Evolutionary conservation across 371 early-diverging fungal species (phyloP).

Genomic region (Smittium mucronatum): DNA sequence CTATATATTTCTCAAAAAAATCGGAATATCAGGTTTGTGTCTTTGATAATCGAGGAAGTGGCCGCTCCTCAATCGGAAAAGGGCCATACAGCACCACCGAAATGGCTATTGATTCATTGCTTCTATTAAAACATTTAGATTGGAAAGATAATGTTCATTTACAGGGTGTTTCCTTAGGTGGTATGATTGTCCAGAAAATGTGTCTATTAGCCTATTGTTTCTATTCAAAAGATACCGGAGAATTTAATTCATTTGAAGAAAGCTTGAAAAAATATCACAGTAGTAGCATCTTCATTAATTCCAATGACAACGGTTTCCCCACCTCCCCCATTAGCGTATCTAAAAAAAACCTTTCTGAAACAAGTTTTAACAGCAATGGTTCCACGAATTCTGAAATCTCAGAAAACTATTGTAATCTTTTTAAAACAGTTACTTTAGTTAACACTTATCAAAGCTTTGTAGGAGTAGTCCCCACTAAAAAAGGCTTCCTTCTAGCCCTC

Average conservation of each 20-base stretch:
- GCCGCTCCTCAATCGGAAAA: constrained; percentile 38
- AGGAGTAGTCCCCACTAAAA: constrained; percentile 24
- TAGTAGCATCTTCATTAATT: neutral
- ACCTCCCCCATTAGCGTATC: no score
- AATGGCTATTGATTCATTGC: constrained; percentile 53
- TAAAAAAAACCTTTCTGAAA: neutral
- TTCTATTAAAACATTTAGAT: constrained; percentile 45
- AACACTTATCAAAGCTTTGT: constrained; percentile 30
- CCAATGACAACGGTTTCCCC: neutral
- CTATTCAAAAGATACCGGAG: neutral
- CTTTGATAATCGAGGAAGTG: constrained; percentile 70
- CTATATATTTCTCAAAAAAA: constrained; percentile 40
- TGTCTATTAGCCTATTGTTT: constrained; percentile 15
- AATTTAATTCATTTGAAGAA: neutral
- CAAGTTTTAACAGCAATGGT: neutral
- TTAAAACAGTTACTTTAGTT: constrained; percentile 22
- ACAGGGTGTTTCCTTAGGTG: constrained; percentile 52
- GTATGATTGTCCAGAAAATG: constrained; percentile 55
- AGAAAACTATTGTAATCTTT: neutral
- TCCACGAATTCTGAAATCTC: neutral
- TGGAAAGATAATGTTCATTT: constrained; percentile 50
- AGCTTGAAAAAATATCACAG: neutral
- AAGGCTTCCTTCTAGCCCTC: constrained; percentile 25
- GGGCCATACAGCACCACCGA: constrained; percentile 48
- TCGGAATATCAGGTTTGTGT: constrained; percentile 55